A percentile compares a stretch with the other conserved stretches of the same genome.
These are phyloP conservation scores for Paradendryphiella salina DNA, from an alignment of 2,329 filamentous ascomycete genomes.

Conservation along the genomic window DNA sequence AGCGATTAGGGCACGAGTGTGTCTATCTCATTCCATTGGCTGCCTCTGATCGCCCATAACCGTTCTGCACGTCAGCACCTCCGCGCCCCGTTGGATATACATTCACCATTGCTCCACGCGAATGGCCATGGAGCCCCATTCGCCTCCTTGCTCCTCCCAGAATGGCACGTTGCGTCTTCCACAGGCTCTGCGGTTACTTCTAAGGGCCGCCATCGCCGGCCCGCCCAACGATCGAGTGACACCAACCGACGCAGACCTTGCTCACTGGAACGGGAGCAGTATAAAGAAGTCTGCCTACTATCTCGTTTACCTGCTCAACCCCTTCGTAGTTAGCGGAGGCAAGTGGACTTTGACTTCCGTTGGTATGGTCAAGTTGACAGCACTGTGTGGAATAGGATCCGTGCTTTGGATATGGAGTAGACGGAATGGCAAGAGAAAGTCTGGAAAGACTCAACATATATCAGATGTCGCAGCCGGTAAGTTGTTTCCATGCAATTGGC, in stretches of 20 bases:
- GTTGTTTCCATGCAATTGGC: constrained; percentile 20
- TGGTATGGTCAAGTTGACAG: constrained; percentile 47
- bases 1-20: constrained; percentile 38
- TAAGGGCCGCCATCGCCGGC: constrained; percentile 33
- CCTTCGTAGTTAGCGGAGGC: constrained; percentile 28
- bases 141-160: constrained; percentile 33
- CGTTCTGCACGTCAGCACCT: constrained; percentile 28
- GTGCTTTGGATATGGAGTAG: constrained; percentile 42
- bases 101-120: constrained; percentile 40
- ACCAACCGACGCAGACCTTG: constrained; percentile 33
- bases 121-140: constrained; percentile 44
- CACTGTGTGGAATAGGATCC: constrained; percentile 43
- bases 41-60: constrained; percentile 19
- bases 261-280: constrained; percentile 24
- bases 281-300: constrained; percentile 34
- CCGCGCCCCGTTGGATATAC: constrained; percentile 41
- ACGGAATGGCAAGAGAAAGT: constrained; percentile 22
- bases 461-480: constrained; percentile 32
- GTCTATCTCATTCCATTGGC: constrained; percentile 39
- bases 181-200: constrained; percentile 43
- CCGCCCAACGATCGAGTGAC: constrained; percentile 29
- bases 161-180: constrained; percentile 44
- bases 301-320: constrained; percentile 28
- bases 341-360: constrained; percentile 30
- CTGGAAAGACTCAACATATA: constrained; percentile 24